Base-by-base conservation (phyloP, 768 basidiomycete genomes). In the Kwoniella sp. region DNA sequence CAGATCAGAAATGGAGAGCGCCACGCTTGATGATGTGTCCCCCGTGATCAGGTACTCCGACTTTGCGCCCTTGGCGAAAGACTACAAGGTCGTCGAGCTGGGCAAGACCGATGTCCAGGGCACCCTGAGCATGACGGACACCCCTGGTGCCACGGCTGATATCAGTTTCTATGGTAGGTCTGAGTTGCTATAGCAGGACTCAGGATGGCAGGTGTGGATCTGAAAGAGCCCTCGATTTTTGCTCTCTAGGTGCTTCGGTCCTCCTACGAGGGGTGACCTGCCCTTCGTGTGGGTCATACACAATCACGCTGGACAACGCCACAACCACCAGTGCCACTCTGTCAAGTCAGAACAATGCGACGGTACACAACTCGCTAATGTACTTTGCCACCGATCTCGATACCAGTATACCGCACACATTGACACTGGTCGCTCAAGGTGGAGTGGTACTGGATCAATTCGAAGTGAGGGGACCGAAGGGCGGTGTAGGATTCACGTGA, bases 371-470 rank as follows among this genome's bases (percentile, higher is more conserved):
- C 19, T 55, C 54, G 12, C 32, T 60, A 11, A 26, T 69, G 25
- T 66, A 52, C 51, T 65, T 65, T 48, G 46, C 51, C 5, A 34
- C 61, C 0, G 56, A 59, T 28, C 59, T 69, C n/a, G 64, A 69
- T 44, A 54, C 62, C 0, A 32, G 50, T 12, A 31, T 19, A 1
- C 7, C 49, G 11, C 64, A 69, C 48, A 58, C 51, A 4, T 26
- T 67, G 10, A n/a, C 29, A 15, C 12, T 67, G 23, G 50, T 42
- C 3, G 49, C 59, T 39, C 14, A 40, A 1, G 56, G 57, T 4
- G 67, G 64, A 3, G 37, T 65, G 7, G 60, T 66, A 0, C 45
- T 69, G 20, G 67, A 69, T 42, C 29, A 39, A 17, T 54, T 61
- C 10, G 54, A 46, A 9, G 41, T 50, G 1, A 58, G 42, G 23